Evolutionary conservation across 768 basidiomycete species (phyloP).

Genomic region (Podaxis sp.): DNA sequence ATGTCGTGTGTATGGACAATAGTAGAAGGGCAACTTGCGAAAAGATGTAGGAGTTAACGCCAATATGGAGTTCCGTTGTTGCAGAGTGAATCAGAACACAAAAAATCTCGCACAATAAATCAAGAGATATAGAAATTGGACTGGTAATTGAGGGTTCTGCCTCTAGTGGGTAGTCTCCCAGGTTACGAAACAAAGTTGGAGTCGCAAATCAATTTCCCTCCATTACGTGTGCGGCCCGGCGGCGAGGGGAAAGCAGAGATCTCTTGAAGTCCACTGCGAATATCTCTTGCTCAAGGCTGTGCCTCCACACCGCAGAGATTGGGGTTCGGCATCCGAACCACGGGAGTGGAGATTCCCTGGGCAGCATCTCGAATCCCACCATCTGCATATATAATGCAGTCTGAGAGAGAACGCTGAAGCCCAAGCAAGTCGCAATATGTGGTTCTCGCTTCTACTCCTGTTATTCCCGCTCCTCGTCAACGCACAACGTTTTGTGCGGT

Average conservation of each 20-base stretch:
- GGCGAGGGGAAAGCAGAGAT: background rate
- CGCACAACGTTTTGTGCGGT: slow-evolving; percentile 39
- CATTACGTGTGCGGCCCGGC: background rate
- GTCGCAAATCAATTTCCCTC: background rate
- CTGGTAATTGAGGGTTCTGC: background rate
- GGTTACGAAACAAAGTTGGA: background rate
- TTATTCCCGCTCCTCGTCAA: slow-evolving; percentile 22
- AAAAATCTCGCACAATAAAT: no score
- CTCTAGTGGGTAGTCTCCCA: background rate
- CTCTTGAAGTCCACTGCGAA: background rate
- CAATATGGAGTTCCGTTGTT: background rate
- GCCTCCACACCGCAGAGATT: background rate
- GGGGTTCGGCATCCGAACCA: slow-evolving; percentile 1
- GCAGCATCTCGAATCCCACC: slow-evolving; percentile 3
- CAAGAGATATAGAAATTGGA: background rate
- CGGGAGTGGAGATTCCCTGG: background rate
- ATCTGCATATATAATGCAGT: slow-evolving; percentile 1
- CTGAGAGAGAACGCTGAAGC: background rate
- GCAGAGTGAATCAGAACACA: background rate
- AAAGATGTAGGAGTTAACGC: background rate
- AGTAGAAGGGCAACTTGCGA: background rate
- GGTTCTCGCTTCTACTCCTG: slow-evolving; percentile 14
- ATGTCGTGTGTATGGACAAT: background rate
- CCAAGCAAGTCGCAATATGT: slow-evolving; percentile 6
- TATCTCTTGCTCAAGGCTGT: slow-evolving; percentile 6